These are phyloP conservation scores for Sporothrix humicola DNA, from an alignment of 2,329 filamentous ascomycete genomes.

Conservation along the genomic window DNA sequence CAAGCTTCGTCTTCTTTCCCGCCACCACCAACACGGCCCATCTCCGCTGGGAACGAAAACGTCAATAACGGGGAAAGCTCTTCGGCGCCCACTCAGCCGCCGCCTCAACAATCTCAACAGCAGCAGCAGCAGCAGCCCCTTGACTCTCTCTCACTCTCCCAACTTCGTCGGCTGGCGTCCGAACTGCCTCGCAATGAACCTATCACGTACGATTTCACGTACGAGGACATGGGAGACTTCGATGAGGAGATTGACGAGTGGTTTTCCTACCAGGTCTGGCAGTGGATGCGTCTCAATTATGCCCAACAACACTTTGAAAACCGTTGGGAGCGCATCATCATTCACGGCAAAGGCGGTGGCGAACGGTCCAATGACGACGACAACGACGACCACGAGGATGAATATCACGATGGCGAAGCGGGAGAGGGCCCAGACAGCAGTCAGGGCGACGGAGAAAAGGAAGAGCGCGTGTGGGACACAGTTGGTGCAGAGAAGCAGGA, in stretches of 20 bases:
- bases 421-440: background rate
- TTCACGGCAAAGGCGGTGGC: slow-evolving; percentile 41
- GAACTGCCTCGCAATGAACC: slow-evolving; percentile 74
- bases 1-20: slow-evolving; percentile 15
- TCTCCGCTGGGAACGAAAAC: background rate
- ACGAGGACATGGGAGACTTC: slow-evolving; percentile 67
- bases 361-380: slow-evolving; percentile 34
- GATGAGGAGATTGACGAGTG: slow-evolving; percentile 54
- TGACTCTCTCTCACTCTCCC: slow-evolving; percentile 76
- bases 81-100: background rate
- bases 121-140: slow-evolving; percentile 42
- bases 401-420: slow-evolving; percentile 45
- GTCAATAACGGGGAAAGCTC: background rate
- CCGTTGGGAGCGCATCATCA: slow-evolving; percentile 67
- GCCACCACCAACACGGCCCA: slow-evolving; percentile 22
- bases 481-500: slow-evolving; percentile 61
- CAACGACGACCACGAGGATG: slow-evolving; percentile 40
- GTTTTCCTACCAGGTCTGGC: slow-evolving; percentile 90
- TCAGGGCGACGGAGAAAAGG: background rate
- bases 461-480: slow-evolving; percentile 65
- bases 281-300: slow-evolving; percentile 77
- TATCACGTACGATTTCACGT: slow-evolving; percentile 83
- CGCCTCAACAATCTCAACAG: background rate
- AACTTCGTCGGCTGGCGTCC: slow-evolving; percentile 73
- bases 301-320: slow-evolving; percentile 78